Base-by-base conservation (phyloP, 495 filamentous ascomycete genomes). In the Podospora australis region DNA sequence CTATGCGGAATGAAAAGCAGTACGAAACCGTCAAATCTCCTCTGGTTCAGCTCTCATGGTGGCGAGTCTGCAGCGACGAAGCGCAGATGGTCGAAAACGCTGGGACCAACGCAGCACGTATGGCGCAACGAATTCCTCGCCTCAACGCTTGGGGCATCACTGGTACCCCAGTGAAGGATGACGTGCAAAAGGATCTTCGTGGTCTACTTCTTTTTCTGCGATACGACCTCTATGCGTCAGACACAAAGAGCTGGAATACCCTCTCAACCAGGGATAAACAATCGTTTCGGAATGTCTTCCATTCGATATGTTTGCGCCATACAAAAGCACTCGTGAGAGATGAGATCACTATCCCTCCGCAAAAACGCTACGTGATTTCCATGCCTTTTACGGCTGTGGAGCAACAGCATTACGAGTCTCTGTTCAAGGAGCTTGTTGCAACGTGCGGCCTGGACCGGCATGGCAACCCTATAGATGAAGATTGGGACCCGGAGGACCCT, bases 71-170 rank as follows among this genome's bases (percentile, higher is more conserved):
- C 50, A 77, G 96, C 2, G 92, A 98, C 59, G 92, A 96, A 64
- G 92, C 90, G 2, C 92, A 98, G 61, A 95, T 95, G 86, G 78
- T 96, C 26, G 91, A 95, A 48, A 88, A 79, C 51, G 88, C 88
- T 41, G 80, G 91, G 6, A 90, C 80, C 59, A 84, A 86, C 48
- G 87, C 91, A 13, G 89, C 92, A 2, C 78, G 75, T 51, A 78
- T 96, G 25, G 90, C 91, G 14, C 73, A 81, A 21, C 64, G 82
- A 17, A 87, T 98, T 50, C 89, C 90, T 44, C 75, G 91, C 20
- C 62, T 86, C 49, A 91, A 92, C 66, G 81, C 88, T 8, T 96
- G 92, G 92, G 88, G 81, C 21, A 80, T 98, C n/a, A 89, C 88
- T 3, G 92, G 91, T 16, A 98, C 92, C 0, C 92, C 92, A 1